A percentile compares a stretch with the other conserved stretches of the same genome.
Conservation (phyloP, 176 grass and related monocot genomes). For the Zoysia japonica region DNA sequence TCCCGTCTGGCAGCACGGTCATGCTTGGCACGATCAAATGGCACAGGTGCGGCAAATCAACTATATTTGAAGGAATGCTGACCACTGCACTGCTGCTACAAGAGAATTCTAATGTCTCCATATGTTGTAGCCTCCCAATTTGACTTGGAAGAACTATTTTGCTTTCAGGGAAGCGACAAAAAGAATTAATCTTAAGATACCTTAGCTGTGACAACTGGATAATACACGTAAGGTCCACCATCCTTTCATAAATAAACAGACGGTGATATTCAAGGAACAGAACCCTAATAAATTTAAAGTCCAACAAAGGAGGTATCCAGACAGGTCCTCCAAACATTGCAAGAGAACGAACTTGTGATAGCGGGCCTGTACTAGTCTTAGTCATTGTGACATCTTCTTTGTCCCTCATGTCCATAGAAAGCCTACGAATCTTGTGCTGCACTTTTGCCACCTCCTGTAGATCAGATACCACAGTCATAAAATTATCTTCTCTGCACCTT, state of each 20-base stretch:
- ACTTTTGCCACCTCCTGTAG: too few species aligned
- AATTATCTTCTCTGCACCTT: slow-evolving; percentile 42
- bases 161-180: neutral
- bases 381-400: neutral
- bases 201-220: neutral
- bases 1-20: neutral
- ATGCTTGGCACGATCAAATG: neutral
- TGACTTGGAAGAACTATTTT: neutral
- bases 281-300: neutral
- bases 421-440: neutral
- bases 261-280: neutral
- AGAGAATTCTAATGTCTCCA: neutral
- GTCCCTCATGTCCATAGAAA: neutral
- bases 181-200: neutral
- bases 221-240: neutral
- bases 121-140: neutral
- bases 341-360: slow-evolving; percentile 10
- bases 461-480: slow-evolving; percentile 7
- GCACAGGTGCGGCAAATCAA: neutral
- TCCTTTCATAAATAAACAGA: too few species aligned
- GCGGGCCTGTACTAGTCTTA: neutral
- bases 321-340: neutral
- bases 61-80: neutral
- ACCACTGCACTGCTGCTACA: too few species aligned
- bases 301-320: neutral